These are phyloP conservation scores for Neolentinus lepideus DNA, from an alignment of 1,284 basidiomycete species.

Conservation along the genomic window DNA sequence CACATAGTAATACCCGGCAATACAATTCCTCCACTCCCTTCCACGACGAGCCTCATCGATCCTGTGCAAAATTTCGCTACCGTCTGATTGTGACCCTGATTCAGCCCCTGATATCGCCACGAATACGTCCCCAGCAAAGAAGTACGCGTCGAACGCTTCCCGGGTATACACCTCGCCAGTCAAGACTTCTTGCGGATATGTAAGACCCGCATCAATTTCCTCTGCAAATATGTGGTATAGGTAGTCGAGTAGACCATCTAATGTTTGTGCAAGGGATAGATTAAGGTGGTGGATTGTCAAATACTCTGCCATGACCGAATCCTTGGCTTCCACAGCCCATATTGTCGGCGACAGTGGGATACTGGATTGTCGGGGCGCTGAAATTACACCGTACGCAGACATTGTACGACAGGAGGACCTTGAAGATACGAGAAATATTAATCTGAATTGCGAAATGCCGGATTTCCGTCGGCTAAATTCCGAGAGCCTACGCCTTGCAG, in stretches of 20 bases:
- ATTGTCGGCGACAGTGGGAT: slow-evolving; percentile 25
- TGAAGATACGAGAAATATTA: too few relatives aligned
- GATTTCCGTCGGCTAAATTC: background rate
- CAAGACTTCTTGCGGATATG: slow-evolving; percentile 73
- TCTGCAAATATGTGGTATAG: slow-evolving; percentile 62
- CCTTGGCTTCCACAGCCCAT: slow-evolving; percentile 19
- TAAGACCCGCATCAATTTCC: slow-evolving; percentile 69
- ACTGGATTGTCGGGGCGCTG: slow-evolving; percentile 15
- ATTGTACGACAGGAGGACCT: slow-evolving; percentile 16
- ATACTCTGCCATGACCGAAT: slow-evolving; percentile 17
- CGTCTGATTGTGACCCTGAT: slow-evolving; percentile 18
- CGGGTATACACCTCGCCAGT: slow-evolving; percentile 36
- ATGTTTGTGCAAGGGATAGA: slow-evolving; percentile 32
- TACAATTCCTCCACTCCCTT: slow-evolving; percentile 56
- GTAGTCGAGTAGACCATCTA: slow-evolving; percentile 50
- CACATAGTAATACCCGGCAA: slow-evolving; percentile 84
- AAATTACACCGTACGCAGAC: slow-evolving; percentile 41
- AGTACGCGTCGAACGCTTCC: slow-evolving; percentile 63
- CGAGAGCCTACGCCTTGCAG: background rate
- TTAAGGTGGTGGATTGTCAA: slow-evolving; percentile 63
- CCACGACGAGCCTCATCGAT: slow-evolving; percentile 39
- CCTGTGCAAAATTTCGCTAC: slow-evolving; percentile 22
- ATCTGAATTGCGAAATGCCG: background rate
- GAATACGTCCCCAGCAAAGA: slow-evolving; percentile 70
- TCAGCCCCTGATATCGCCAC: slow-evolving; percentile 48